These are phyloP conservation scores for Tetrahymena malaccensis DNA, from an alignment of 73 alveolate species.

Conservation along the genomic window DNA sequence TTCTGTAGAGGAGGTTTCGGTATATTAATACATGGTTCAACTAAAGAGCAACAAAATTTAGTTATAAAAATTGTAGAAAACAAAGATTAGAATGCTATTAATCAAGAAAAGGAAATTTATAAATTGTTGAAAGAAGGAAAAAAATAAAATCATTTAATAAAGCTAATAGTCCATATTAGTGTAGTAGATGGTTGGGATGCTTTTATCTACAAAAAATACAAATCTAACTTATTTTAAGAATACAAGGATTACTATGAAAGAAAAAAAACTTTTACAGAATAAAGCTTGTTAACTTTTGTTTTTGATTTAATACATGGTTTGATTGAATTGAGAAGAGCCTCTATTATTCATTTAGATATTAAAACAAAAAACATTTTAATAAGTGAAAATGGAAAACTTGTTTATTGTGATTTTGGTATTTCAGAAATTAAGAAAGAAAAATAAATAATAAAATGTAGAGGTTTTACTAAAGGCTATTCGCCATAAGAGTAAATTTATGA, in stretches of 20 bases:
- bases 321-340: neutral
- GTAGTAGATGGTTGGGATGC: neutral
- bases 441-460: neutral
- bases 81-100: neutral
- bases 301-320: neutral
- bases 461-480: neutral
- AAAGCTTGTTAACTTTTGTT: no score
- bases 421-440: neutral
- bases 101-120: no score
- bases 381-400: neutral
- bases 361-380: no score
- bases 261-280: neutral
- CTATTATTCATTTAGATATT: neutral
- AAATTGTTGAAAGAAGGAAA: neutral
- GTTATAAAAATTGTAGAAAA: no score
- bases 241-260: neutral
- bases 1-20: neutral
- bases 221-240: no score
- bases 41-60: no score
- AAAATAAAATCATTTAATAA: no score
- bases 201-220: no score
- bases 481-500: neutral
- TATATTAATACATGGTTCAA: no score
- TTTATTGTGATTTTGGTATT: neutral
- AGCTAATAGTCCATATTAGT: neutral